Percentiles rank a stretch among this genome's conserved stretches.
These are phyloP conservation scores for Exophiala calicioides DNA, from an alignment of 2,329 filamentous ascomycete genomes.

Conservation along the genomic window DNA sequence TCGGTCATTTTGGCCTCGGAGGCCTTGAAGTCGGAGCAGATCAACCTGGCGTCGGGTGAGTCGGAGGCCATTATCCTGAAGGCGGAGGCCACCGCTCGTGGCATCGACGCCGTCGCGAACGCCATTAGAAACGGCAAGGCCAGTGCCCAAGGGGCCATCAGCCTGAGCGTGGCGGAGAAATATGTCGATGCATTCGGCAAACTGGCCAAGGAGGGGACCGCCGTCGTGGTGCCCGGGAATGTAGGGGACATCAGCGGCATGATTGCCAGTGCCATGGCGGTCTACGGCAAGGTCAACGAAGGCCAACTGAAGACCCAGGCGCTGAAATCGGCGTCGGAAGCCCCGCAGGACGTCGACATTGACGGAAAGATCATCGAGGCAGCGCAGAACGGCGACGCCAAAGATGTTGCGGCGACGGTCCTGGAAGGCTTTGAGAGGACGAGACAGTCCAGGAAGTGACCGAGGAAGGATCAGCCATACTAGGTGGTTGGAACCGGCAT, in stretches of 20 bases:
- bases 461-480: not conserved
- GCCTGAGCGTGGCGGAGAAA: slow-evolving; percentile 89
- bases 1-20: slow-evolving; percentile 95
- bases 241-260: slow-evolving; percentile 94
- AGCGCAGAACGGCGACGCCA: slow-evolving; percentile 39
- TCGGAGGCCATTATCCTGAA: slow-evolving; percentile 88
- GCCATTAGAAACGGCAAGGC: slow-evolving; percentile 72
- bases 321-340: slow-evolving; percentile 45
- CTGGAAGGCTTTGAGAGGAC: slow-evolving; percentile 51
- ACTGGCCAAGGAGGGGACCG: slow-evolving; percentile 91
- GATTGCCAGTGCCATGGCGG: slow-evolving; percentile 93
- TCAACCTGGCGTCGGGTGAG: slow-evolving; percentile 91
- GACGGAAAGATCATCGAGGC: slow-evolving; percentile 34
- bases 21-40: slow-evolving; percentile 82
- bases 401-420: slow-evolving; percentile 51
- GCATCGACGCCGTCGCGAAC: slow-evolving; percentile 81
- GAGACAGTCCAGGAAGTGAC: slow-evolving; percentile 37
- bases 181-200: slow-evolving; percentile 95
- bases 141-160: slow-evolving; percentile 79
- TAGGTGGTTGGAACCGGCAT: too few species aligned
- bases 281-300: slow-evolving; percentile 90
- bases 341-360: slow-evolving; percentile 24
- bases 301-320: slow-evolving; percentile 64
- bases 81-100: slow-evolving; percentile 79
- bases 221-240: slow-evolving; percentile 93